Percentiles rank a stretch among this genome's conserved stretches.
phyloP scores from a whole-genome alignment of 1,139 yeast genomes.

The Geotrichum klebahnii region DNA sequence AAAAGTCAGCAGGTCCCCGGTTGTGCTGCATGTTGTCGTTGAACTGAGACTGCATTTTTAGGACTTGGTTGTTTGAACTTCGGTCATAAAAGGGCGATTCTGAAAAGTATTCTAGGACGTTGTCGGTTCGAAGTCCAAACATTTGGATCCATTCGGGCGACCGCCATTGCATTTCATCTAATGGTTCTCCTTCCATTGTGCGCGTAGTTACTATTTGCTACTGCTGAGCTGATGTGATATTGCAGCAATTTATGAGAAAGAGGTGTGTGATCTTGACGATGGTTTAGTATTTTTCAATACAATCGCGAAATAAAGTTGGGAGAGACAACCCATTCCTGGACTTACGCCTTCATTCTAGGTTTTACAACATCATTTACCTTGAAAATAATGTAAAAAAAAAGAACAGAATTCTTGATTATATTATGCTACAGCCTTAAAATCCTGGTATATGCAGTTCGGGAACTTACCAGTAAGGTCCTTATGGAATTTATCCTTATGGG shows the following conservation, averaged over 20 bases:
- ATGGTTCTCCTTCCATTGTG: conserved; percentile 22
- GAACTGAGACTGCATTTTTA: conserved; percentile 93
- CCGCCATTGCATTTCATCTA: conserved; percentile 94
- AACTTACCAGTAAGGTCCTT: conserved; percentile 18
- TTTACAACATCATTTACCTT: neutral
- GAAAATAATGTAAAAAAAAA: neutral
- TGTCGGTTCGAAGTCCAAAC: conserved; percentile 73
- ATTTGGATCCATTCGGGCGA: conserved; percentile 96
- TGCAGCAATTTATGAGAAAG: neutral
- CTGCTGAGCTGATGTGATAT: neutral
- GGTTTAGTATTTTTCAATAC: no score
- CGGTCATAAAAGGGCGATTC: conserved; percentile 94
- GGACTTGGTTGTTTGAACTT: conserved; percentile 86
- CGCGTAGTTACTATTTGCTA: neutral
- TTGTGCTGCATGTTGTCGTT: conserved; percentile 49
- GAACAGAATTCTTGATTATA: neutral
- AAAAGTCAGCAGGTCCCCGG: conserved; percentile 33
- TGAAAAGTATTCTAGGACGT: conserved; percentile 86
- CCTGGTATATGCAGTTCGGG: conserved; percentile 15
- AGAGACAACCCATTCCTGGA: neutral
- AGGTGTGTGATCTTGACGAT: neutral
- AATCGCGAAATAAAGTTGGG: neutral
- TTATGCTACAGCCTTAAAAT: conserved; percentile 9
- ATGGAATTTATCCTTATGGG: conserved; percentile 51
- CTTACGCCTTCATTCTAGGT: neutral